Conservation (phyloP, 2,329 filamentous ascomycete species). For the Apiospora pterosperma region DNA sequence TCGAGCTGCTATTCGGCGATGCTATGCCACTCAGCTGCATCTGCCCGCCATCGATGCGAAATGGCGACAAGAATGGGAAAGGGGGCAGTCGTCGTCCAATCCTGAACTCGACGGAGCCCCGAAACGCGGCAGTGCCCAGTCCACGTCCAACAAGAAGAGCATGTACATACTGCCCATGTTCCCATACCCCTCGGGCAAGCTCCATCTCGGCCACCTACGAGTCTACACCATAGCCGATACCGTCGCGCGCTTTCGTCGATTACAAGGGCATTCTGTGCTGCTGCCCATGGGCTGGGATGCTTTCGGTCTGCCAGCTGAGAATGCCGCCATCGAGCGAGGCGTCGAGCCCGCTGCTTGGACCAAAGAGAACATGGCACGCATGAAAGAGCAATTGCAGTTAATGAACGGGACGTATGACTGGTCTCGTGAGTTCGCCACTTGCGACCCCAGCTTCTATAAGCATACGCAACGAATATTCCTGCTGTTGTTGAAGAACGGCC, state of each 20-base stretch:
- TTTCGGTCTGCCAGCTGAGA: conserved; percentile 87
- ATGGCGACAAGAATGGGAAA: conserved; percentile 48
- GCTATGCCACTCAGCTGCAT: conserved; percentile 32
- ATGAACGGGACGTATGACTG: conserved; percentile 87
- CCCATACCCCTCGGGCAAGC: conserved; percentile 81
- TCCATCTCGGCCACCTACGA: conserved; percentile 83
- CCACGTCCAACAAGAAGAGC: conserved; percentile 25
- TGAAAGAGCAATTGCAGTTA: conserved; percentile 75
- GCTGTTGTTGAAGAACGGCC: conserved; percentile 66
- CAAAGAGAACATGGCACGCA: conserved; percentile 71
- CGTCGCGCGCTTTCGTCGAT: conserved; percentile 69
- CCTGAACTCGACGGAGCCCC: conserved; percentile 3
- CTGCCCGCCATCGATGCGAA: conserved; percentile 46
- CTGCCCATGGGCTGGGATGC: conserved; percentile 96
- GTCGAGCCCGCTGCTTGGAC: conserved; percentile 80
- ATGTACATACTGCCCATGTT: conserved; percentile 88
- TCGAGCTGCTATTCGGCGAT: neutral
- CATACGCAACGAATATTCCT: conserved; percentile 87
- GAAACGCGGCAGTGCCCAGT: conserved; percentile 4
- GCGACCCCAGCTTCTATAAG: conserved; percentile 81
- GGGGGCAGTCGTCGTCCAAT: conserved; percentile 5
- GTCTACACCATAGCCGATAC: conserved; percentile 92
- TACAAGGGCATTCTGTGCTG: conserved; percentile 72
- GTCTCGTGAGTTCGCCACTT: conserved; percentile 78
- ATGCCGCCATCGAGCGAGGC: conserved; percentile 81